A percentile compares a stretch with the other conserved stretches of the same genome.
These are phyloP conservation scores for Mimosa bimucronata DNA, from an alignment of 306 rosid genomes.

Conservation along the genomic window DNA sequence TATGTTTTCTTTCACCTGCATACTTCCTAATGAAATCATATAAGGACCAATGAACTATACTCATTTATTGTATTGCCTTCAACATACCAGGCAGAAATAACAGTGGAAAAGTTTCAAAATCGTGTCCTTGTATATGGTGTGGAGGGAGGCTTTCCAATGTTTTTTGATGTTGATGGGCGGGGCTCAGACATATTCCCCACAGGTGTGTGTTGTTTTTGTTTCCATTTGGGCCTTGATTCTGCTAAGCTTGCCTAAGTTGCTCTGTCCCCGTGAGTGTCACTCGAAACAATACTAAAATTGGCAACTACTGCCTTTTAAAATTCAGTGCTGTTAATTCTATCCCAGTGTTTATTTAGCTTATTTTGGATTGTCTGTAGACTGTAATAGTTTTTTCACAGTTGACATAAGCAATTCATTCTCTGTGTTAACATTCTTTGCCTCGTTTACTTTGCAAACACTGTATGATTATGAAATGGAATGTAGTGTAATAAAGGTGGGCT, in stretches of 20 bases:
- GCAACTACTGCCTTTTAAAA: background rate
- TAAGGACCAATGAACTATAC: background rate
- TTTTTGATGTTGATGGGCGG: slow-evolving; percentile 83
- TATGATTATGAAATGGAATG: background rate
- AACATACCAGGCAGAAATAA: slow-evolving; percentile 63
- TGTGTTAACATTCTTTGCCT: background rate
- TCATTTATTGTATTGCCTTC: slow-evolving; percentile 1
- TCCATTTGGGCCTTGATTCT: background rate
- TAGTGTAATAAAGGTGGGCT: background rate
- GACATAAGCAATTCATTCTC: background rate
- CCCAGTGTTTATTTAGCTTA: background rate
- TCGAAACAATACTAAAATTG: background rate
- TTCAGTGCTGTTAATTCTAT: background rate
- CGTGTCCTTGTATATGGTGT: slow-evolving; percentile 76
- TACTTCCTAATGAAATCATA: background rate
- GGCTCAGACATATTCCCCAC: slow-evolving; percentile 83
- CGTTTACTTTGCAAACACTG: background rate
- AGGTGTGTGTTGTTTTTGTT: slow-evolving; percentile 44
- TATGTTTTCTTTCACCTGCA: background rate
- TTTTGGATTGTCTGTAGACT: background rate
- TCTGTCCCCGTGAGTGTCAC: background rate
- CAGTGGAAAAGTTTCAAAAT: slow-evolving; percentile 78
- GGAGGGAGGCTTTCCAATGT: slow-evolving; percentile 82
- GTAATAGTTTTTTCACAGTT: background rate
- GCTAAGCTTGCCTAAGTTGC: background rate